Evolutionary conservation across 257 asterid species (phyloP), one percentile per base, ranked within the genome.

Genomic region (Solanum bulbocastanum): DNA sequence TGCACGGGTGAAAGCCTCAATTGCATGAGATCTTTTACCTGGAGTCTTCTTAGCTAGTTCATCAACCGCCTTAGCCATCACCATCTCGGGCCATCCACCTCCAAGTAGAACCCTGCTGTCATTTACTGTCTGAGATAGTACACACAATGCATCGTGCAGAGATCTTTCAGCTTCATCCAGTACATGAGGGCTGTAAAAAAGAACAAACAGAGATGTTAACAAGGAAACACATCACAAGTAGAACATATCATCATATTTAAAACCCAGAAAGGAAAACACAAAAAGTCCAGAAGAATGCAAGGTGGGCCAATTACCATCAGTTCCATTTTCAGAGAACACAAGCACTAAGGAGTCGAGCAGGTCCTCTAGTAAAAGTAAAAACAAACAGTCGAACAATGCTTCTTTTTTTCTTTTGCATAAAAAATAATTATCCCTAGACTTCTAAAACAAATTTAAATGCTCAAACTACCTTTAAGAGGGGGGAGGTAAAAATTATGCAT

Each of bases 31-130:
- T 86, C 89, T 92, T 93, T 96, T 96, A 66, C 98, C 98, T 2
- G 99, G 98, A 75, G 98, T 97, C 92, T 91, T 95, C 92, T 93
- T 91, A 85, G 99, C 98, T 71, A 97, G 94, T 81, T 97, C 99
- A 90, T 95, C 98, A 25, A 96, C 98, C 68, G 98, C 98, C 91
- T 95, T 96, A 60, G 97, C 95, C 99, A 96, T 97, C 88, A 94
- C 94, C 98, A 97, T 94, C 92, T 96, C 98, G 27, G 98, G 98
- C 98, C 98, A 97, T 84, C 98, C 99, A 87, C 99, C 99, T 86
- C 99, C 99, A 62, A 93, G 87, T 78, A 97, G 88, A 86, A 96
- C 98, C 92, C 98, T 92, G 89, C 98, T 97, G 91, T 97, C 99
- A 87, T 89, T 95, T 86, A 96, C 98, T 0, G 99, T 97, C 90